These are phyloP conservation scores for Paecilomyces fulvus DNA, from an alignment of 2,329 filamentous ascomycete species.

Conservation along the genomic window DNA sequence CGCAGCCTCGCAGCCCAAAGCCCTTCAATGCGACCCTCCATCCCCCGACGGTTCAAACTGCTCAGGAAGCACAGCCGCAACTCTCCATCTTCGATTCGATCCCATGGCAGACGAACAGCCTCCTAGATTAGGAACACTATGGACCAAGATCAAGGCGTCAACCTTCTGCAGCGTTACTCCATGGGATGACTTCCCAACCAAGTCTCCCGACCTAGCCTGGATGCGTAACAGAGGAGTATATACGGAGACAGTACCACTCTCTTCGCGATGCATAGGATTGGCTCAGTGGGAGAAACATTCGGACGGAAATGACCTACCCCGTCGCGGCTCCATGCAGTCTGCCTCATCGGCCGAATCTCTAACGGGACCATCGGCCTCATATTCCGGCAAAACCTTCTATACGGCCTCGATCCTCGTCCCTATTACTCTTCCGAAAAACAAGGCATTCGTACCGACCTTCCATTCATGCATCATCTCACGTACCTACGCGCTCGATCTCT, in stretches of 20 bases:
- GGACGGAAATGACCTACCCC: constrained; percentile 19
- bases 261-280: constrained; percentile 48
- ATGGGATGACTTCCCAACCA: constrained; percentile 42
- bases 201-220: constrained; percentile 31
- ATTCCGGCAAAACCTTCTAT: constrained; percentile 46
- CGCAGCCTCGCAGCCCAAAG: constrained; percentile 49
- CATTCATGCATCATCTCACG: constrained; percentile 60
- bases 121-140: constrained; percentile 45
- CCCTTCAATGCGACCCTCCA: constrained; percentile 42
- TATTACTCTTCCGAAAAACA: constrained; percentile 51
- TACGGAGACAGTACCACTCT: constrained; percentile 44
- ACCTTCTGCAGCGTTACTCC: constrained; percentile 50
- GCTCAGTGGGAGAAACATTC: constrained; percentile 48
- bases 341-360: constrained; percentile 21
- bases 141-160: constrained; percentile 47
- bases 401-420: constrained; percentile 56
- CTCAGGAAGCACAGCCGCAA: constrained; percentile 47
- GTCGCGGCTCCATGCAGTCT: constrained; percentile 20
- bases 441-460: constrained; percentile 60
- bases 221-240: constrained; percentile 44
- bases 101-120: constrained; percentile 44
- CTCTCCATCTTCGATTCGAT: constrained; percentile 53
- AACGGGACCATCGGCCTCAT: constrained; percentile 29
- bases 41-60: constrained; percentile 15
- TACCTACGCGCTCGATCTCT: constrained; percentile 53